A percentile compares a stretch with the other conserved stretches of the same genome.
Conservation (phyloP, 1,284 basidiomycete genomes). For the Sanghuangporus weigelae region DNA sequence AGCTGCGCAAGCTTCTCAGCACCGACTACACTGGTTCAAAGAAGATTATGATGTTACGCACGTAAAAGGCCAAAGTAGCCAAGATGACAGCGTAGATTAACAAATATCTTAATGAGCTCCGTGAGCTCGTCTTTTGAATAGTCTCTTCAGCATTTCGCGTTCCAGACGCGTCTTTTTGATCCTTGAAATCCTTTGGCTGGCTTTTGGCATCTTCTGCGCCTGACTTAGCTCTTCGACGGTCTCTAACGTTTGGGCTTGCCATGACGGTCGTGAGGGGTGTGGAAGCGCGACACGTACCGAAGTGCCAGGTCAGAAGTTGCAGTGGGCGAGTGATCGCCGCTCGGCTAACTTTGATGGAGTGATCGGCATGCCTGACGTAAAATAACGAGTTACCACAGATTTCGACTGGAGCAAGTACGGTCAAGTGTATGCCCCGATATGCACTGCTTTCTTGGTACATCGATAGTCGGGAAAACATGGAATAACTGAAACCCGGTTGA, state of each 20-base stretch:
- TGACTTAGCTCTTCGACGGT: not conserved
- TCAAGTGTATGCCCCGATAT: not conserved
- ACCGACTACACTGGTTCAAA: not conserved
- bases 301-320: not conserved
- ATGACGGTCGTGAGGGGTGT: not conserved
- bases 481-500: not conserved
- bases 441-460: not conserved
- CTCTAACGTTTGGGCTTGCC: not conserved
- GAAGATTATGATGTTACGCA: not conserved
- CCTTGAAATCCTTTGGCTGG: not conserved
- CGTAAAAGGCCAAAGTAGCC: not conserved
- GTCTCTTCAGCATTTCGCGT: not conserved
- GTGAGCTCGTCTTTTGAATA: not conserved
- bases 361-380: not conserved
- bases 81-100: not conserved
- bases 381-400: not conserved
- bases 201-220: not conserved
- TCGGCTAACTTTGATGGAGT: not conserved
- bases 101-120: slow-evolving; percentile 16
- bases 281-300: not conserved
- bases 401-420: not conserved
- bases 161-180: not conserved
- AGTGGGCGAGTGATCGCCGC: not conserved
- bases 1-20: not conserved
- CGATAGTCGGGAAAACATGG: not conserved